Base-by-base conservation (phyloP, 108 stramenopile species). In the Skeletonema tropicum region DNA sequence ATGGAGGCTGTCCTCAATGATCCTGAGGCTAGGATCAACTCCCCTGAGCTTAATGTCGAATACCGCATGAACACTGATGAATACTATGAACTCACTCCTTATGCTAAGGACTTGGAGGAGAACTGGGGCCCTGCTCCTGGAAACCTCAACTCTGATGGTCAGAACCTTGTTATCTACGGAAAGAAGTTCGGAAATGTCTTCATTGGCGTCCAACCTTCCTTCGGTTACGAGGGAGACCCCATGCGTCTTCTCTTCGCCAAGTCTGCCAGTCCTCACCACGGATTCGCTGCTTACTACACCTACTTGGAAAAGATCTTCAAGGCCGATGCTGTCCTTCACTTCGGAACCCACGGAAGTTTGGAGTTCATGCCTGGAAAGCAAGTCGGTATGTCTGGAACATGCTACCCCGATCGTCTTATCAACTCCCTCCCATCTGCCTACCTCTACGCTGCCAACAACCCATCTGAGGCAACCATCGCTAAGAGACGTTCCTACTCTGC, bases 311-410 rank as follows among this genome's bases (percentile, higher is more conserved):
- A 97, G 84, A 89, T 98, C 71, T 97, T 97, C 86, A 80, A 91
- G 61, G 96, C 97, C 52, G 96, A 98, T 78, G 97, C 96, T 6
- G 97, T 98, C 21, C 87, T 98, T 31, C 97, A 98, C 88, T 98
- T 98, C 66, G 97, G 97, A 69, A 98, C 97, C 17, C 97, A 98
- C 84, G 97, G 96, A 62, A 90, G 88, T 80, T 82, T 97, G 33
- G 97, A 97, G 77, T 98, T 98, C 91, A 97, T 97, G 96, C 97
- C 97, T 73, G 97, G 97, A 78, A 98, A 98, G 89, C 97, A 98
- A 84, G 97, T 98, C 19, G 97, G 97, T 79, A 98, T 98, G 97
- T 94, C 93, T 65, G 97, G 96, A 62, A 94, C 95, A 17, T 98
- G 97, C 90, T 98, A 98, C 88, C 97, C 97, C 23, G 97, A 98